phyloP scores from a whole-genome alignment of 2,329 filamentous ascomycete genomes.

The Tetracladium maxilliforme region DNA sequence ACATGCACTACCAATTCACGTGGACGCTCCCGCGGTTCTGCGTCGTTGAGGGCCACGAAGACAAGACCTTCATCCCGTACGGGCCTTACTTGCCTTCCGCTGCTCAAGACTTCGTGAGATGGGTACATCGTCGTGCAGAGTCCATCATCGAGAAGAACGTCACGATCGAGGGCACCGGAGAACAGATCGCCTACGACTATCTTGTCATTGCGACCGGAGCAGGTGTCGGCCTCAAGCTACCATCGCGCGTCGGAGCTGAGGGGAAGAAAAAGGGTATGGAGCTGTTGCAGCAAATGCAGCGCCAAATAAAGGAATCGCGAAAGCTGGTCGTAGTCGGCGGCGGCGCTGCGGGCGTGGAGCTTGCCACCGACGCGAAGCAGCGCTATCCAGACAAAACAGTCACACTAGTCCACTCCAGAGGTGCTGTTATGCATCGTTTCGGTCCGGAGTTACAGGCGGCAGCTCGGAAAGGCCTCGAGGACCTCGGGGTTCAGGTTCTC shows the following conservation, averaged over 20 bases:
- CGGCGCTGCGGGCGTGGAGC: constrained; percentile 45
- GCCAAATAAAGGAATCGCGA: constrained; percentile 22
- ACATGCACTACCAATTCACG: constrained; percentile 44
- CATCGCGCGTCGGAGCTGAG: constrained; percentile 28
- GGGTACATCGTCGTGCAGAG: too few species aligned
- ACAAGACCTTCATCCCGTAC: constrained; percentile 47
- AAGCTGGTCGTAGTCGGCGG: constrained; percentile 38
- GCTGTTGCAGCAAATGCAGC: constrained; percentile 29
- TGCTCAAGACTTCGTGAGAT: constrained; percentile 16
- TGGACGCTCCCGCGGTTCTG: constrained; percentile 45
- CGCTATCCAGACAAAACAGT: constrained; percentile 40
- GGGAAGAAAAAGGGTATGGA: constrained; percentile 25
- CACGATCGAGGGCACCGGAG: constrained; percentile 20
- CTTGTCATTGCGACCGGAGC: constrained; percentile 43
- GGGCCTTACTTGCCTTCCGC: constrained; percentile 20
- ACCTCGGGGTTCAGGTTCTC: constrained; percentile 21
- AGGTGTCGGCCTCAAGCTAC: constrained; percentile 23
- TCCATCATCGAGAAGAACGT: neutral
- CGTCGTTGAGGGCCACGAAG: constrained; percentile 37
- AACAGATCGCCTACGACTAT: constrained; percentile 34
- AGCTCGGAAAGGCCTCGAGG: constrained; percentile 15
- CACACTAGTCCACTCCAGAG: constrained; percentile 40
- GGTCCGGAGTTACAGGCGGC: constrained; percentile 17
- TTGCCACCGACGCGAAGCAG: constrained; percentile 43
- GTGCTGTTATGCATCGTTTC: constrained; percentile 34